phyloP scores from a whole-genome alignment of 1,284 basidiomycete genomes.

The Porodaedalea pini region DNA sequence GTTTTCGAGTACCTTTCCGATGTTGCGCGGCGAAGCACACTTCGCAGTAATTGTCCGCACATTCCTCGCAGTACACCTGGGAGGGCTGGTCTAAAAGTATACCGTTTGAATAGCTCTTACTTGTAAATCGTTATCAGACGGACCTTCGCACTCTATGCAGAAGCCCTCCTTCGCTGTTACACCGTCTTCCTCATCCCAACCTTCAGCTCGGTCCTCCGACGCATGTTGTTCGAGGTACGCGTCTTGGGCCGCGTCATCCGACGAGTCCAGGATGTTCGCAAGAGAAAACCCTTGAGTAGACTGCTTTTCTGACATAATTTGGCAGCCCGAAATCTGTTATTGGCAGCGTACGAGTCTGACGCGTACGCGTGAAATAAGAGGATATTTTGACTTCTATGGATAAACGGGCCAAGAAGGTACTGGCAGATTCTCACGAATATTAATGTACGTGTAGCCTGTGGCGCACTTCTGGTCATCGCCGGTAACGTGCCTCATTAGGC shows the following conservation, averaged over 20 bases:
- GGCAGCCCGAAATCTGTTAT: background rate
- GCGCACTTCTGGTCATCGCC: no score
- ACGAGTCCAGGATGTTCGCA: constrained; percentile 14
- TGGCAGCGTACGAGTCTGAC: background rate
- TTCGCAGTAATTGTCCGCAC: constrained; percentile 70
- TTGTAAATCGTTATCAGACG: constrained; percentile 20
- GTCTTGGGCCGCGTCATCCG: constrained; percentile 9
- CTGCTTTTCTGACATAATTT: constrained; percentile 7
- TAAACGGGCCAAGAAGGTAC: background rate
- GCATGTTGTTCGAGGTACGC: constrained; percentile 1
- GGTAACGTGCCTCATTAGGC: no score
- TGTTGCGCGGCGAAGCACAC: constrained; percentile 81
- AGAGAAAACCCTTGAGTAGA: constrained; percentile 11
- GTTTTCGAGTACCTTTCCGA: constrained; percentile 70
- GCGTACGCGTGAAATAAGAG: background rate
- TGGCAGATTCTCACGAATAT: background rate
- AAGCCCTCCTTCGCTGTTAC: constrained; percentile 57
- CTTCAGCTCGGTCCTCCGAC: constrained; percentile 32
- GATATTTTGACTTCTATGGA: no score
- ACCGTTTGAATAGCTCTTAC: background rate
- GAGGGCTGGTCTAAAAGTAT: constrained; percentile 68
- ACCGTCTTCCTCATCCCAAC: constrained; percentile 62
- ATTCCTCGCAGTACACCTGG: constrained; percentile 65
- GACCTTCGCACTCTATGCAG: constrained; percentile 82
- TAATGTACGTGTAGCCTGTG: background rate